Evolutionary conservation across 768 basidiomycete species (phyloP), one percentile per base, ranked within the genome.

Genomic region (Tricholoma sp.): DNA sequence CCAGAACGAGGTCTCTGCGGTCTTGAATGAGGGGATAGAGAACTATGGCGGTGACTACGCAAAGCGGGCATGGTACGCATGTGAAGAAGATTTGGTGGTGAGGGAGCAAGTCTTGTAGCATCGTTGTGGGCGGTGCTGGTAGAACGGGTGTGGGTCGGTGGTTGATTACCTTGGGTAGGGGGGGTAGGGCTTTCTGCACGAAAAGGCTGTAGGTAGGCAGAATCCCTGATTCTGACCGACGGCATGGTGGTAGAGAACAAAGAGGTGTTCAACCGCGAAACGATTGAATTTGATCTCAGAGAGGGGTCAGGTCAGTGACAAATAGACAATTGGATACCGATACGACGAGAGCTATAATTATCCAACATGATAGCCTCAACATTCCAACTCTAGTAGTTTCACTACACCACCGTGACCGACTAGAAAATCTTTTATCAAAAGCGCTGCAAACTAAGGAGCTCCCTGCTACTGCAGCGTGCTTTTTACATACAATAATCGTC

Each of bases 171-270:
- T 28, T 48, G 24, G 52, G 15, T 59, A 9, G 51, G 47, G 10
- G 50, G 24, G 17, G 50, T 41, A 24, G 56, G 54, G 28, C 58
- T 53, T 15, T 65, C 66, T 10, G 61, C 55, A 31, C 70, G 62
- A 34, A 60, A 57, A n/a, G 66, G 3, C 8, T 42, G 41, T 9
- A 42, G 64, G 59, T 74, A 74, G 9, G 68, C 59, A 29, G 66
- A 67, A 17, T 69, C 67, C 65, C 68, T 76, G 53, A 82, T 71
- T 62, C 78, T 74, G 54, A 82, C 71, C 39, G 81, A 82, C 36
- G 80, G 79, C 79, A 81, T 80, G 29, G 52, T 51, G 55, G 34
- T 44, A 37, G 48, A 31, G 53, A 13, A 10, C 56, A 45, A 33
- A 28, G 39, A 37, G 10, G 32, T 4, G 44, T 2, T n/a, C 8